A percentile compares a stretch with the other conserved stretches of the same genome.
phyloP scores from a whole-genome alignment of 768 basidiomycete genomes.

The Termitomyces sp. region DNA sequence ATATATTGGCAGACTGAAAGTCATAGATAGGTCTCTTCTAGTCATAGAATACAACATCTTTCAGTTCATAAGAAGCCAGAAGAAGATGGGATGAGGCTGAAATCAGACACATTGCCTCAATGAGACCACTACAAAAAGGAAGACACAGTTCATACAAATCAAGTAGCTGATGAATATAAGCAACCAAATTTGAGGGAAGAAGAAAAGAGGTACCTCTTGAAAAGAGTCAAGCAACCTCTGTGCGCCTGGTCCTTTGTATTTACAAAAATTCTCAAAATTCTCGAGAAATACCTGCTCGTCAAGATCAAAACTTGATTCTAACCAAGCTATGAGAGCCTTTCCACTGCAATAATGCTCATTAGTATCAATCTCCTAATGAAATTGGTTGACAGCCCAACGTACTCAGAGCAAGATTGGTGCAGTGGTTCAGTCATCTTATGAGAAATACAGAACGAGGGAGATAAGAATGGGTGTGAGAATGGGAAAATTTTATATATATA shows the following conservation, averaged over 20 bases:
- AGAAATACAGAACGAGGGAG: too few relatives aligned
- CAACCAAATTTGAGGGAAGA: not conserved
- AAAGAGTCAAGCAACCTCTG: not conserved
- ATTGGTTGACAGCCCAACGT: too few relatives aligned
- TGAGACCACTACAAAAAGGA: not conserved
- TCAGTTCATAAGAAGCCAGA: not conserved
- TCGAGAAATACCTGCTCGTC: too few relatives aligned
- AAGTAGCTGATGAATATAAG: not conserved
- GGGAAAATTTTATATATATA: too few relatives aligned
- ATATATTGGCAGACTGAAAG: not conserved
- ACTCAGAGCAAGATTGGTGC: too few relatives aligned
- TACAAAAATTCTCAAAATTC: too few relatives aligned
- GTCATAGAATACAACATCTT: too few relatives aligned
- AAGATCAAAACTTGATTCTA: not conserved
- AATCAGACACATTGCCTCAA: not conserved
- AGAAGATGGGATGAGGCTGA: not conserved
- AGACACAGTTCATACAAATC: not conserved
- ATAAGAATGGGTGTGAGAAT: too few relatives aligned
- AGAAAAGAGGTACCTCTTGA: not conserved
- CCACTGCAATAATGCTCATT: not conserved
- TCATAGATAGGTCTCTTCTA: too few relatives aligned
- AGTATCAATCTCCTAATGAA: not conserved
- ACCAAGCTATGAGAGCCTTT: not conserved
- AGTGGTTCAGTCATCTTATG: too few relatives aligned
- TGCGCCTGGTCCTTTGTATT: not conserved